A percentile compares a stretch with the other conserved stretches of the same genome.
Evolutionary conservation across 257 asterid genomes (phyloP).

Genomic region (Petunia secreta): DNA sequence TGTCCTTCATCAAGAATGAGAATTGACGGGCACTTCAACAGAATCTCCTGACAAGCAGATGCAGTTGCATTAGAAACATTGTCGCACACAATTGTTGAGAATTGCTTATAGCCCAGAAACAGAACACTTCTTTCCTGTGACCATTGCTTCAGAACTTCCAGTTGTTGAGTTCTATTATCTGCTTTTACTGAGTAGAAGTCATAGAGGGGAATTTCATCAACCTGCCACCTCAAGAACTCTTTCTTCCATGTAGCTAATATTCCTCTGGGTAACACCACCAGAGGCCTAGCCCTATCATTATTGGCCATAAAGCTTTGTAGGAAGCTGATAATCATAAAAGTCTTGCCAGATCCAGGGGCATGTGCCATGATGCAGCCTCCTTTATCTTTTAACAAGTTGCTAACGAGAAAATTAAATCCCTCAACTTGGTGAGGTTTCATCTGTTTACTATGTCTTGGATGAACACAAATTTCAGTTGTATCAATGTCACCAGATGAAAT

Average conservation of each 20-base stretch:
- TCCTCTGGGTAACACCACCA: slow-evolving; percentile 94
- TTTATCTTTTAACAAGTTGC: slow-evolving; percentile 78
- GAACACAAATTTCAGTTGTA: slow-evolving; percentile 75
- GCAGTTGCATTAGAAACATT: slow-evolving; percentile 52
- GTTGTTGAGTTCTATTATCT: slow-evolving; percentile 80
- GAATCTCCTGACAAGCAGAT: slow-evolving; percentile 62
- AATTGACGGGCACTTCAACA: slow-evolving; percentile 71
- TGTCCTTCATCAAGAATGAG: slow-evolving; percentile 96
- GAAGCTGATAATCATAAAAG: slow-evolving; percentile 96
- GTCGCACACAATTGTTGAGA: slow-evolving; percentile 79
- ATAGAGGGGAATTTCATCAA: slow-evolving; percentile 71
- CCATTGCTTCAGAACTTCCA: slow-evolving; percentile 86
- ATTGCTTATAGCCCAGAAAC: slow-evolving; percentile 87
- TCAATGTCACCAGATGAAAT: slow-evolving; percentile 53
- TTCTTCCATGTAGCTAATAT: slow-evolving; percentile 83
- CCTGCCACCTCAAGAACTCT: slow-evolving; percentile 91
- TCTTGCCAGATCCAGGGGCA: slow-evolving; percentile 98
- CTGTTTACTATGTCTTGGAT: slow-evolving; percentile 88
- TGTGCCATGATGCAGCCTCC: slow-evolving; percentile 99
- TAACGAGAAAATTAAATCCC: slow-evolving; percentile 90
- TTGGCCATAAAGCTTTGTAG: slow-evolving; percentile 97
- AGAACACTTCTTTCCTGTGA: slow-evolving; percentile 68
- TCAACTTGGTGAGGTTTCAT: slow-evolving; percentile 98
- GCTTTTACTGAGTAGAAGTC: slow-evolving; percentile 94
- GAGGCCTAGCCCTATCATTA: slow-evolving; percentile 84